Conservation (phyloP, 257 asterid species). For the Ajuga chamaepitys region DNA sequence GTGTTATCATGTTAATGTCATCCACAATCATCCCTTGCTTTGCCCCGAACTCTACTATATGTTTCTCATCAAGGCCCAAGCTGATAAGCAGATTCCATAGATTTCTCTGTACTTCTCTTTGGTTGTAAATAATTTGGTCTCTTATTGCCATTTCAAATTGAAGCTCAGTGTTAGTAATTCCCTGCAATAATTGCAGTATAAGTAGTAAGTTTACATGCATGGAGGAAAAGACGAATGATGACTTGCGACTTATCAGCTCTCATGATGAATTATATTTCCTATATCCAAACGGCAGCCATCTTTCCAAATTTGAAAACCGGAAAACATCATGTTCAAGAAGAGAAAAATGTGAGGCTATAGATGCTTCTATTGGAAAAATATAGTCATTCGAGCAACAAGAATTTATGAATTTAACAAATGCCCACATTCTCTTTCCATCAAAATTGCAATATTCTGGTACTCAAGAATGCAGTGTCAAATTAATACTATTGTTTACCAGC, state of each 20-base stretch:
- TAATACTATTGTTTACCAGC: conserved; percentile 46
- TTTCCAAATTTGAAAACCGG: too few relatives aligned
- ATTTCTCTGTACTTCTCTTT: conserved; percentile 73
- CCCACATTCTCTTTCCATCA: neutral
- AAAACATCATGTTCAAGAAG: neutral
- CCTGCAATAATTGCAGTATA: conserved; percentile 34
- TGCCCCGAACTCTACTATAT: conserved; percentile 54
- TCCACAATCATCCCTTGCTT: conserved; percentile 65
- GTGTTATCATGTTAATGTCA: conserved; percentile 39
- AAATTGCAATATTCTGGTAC: neutral
- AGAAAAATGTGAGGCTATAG: neutral
- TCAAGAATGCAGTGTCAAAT: neutral
- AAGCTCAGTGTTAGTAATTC: conserved; percentile 82
- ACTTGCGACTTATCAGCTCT: neutral
- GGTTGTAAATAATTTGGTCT: conserved; percentile 79
- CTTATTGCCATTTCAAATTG: conserved; percentile 95
- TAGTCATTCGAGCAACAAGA: neutral
- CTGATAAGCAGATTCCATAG: conserved; percentile 70
- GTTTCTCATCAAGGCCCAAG: conserved; percentile 80
- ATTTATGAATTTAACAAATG: neutral
- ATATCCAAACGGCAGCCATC: too few relatives aligned
- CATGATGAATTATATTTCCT: neutral
- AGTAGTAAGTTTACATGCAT: neutral
- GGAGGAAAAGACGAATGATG: neutral
- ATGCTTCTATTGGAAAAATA: conserved; percentile 2